Evolutionary conservation across 2,329 filamentous ascomycete genomes (phyloP), one percentile per base, ranked within the genome.

Genomic region (Aspergillus sp.): DNA sequence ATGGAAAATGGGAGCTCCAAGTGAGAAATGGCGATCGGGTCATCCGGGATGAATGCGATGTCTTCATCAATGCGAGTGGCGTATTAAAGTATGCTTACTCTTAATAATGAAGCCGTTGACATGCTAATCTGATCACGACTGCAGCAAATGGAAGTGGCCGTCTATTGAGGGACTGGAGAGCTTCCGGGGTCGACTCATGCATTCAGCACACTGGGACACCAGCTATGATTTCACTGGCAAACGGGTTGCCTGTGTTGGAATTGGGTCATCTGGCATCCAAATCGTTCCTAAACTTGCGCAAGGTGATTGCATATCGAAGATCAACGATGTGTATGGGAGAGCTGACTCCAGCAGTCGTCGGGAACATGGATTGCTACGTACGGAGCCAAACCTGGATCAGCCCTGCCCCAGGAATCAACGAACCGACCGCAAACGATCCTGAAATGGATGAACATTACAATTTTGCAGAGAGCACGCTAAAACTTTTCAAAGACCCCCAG

Each of bases 181-280:
- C 3, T 74, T 69, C 55, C 50, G 64, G 45, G 71, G 71, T 3
- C 57, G 56, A 3, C 52, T 72, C 2, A 66, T 71, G 32, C 71
- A 74, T 50, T 68, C 68, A 0, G 69, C 71, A 1, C 55, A 62
- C 19, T 76, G 71, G 71, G 70, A 74, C 34, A 47, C 53, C 11
- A 42, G 40, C 5, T 54, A 50, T 20, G 57, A 62, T 21, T 58
- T 56, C 9, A 44, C 46, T 4, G 60, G 57, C 29, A 69, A 67
- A 32, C 54, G 23, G 5, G 56, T 71, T 2, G 69, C 67, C 1
- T 45, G 69, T n/a, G 66, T 72, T 25, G 69, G 69, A 3, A 67
- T 63, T 40, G 68, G 69, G 9, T 63, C 65, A 0, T 64, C 60
- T 1, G 67, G 63, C 1, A 64, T 70, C 23, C 67, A 68, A 52